Conservation (phyloP, 305 asterid genomes). For the Caryopteris hybrid region DNA sequence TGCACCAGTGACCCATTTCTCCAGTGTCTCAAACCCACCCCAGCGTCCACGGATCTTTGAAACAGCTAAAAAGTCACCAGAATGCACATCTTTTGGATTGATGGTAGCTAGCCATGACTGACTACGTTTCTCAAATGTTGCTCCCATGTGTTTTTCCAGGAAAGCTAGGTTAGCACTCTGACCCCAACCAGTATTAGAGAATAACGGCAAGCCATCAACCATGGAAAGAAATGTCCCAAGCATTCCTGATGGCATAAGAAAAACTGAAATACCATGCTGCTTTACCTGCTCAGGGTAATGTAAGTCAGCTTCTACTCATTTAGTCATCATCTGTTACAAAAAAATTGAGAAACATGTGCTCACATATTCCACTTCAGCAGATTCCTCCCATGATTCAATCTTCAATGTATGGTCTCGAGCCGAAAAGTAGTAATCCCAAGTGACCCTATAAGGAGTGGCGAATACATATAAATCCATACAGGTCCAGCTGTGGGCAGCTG, state of each 20-base stretch:
- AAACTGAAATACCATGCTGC: too few species aligned
- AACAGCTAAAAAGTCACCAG: constrained; percentile 89
- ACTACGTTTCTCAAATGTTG: constrained; percentile 70
- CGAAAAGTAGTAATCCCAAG: constrained; percentile 94
- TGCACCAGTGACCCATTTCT: too few species aligned
- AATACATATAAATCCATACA: constrained; percentile 98
- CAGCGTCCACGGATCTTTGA: constrained; percentile 98
- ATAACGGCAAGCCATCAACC: too few species aligned
- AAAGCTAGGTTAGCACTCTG: too few species aligned
- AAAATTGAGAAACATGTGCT: constrained; percentile 1
- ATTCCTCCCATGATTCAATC: constrained; percentile 93
- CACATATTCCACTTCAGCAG: constrained; percentile 92
- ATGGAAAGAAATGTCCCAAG: too few species aligned
- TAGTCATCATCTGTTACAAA: background rate
- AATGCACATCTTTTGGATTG: constrained; percentile 75
- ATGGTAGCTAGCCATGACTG: constrained; percentile 62
- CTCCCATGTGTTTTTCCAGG: constrained; percentile 92
- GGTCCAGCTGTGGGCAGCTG: constrained; percentile 97
- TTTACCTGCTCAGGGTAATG: too few species aligned
- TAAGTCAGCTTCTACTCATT: constrained; percentile 32
- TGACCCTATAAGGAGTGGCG: constrained; percentile 93
- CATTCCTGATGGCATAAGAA: too few species aligned
- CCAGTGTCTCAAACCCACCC: constrained; percentile 99
- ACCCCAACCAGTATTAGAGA: too few species aligned
- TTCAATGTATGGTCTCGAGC: constrained; percentile 70